Evolutionary conservation across 305 asterid genomes (phyloP).

Genomic region (Solanum hybrid): DNA sequence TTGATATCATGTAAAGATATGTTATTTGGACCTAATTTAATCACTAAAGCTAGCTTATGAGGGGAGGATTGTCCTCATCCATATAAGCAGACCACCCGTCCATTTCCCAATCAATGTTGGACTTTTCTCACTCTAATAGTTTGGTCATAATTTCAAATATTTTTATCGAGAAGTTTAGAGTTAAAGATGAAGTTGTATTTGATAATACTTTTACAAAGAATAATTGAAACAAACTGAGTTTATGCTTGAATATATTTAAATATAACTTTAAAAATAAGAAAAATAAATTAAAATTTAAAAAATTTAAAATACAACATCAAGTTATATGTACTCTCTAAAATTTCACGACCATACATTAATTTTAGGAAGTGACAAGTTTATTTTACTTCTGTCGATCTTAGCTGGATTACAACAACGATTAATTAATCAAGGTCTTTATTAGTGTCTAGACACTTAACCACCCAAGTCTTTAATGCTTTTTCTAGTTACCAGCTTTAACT

Average conservation of each 20-base stretch:
- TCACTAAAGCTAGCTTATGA: rapidly evolving
- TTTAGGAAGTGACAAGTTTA: neutral
- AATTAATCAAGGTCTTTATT: neutral
- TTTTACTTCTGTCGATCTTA: neutral
- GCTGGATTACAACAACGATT: neutral
- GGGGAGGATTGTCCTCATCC: too few species aligned
- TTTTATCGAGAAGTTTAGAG: too few species aligned
- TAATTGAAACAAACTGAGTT: too few species aligned
- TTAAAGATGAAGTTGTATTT: too few species aligned
- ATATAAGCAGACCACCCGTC: too few species aligned
- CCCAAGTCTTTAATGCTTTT: neutral
- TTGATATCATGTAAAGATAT: too few species aligned
- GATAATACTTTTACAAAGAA: too few species aligned
- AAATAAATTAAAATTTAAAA: too few species aligned
- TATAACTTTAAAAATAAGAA: too few species aligned
- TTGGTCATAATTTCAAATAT: neutral
- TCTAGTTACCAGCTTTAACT: neutral
- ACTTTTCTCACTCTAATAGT: neutral
- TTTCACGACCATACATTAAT: neutral
- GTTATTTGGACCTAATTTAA: too few species aligned
- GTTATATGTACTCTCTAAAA: too few species aligned
- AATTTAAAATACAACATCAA: neutral
- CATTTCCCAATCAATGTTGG: too few species aligned
- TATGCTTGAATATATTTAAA: neutral
- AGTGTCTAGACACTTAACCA: neutral